phyloP scores from a whole-genome alignment of 306 rosid genomes.

The Glycyrrhiza uralensis region DNA sequence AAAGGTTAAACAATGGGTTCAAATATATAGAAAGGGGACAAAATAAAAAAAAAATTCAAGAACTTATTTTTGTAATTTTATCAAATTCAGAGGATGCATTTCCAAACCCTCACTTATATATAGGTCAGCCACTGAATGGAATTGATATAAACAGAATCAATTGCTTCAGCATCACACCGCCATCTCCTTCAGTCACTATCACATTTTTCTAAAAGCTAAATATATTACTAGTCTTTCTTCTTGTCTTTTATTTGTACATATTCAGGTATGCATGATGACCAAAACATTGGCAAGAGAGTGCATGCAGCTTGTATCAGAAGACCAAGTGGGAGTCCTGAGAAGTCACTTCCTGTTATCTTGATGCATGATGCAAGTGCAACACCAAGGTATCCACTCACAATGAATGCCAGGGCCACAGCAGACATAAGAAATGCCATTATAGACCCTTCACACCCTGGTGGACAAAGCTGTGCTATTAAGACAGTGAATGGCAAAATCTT shows the following conservation, averaged over 20 bases:
- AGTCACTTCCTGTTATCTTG: conserved; percentile 61
- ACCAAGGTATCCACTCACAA: conserved; percentile 85
- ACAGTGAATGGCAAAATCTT: conserved; percentile 85
- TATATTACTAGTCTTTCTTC: conserved; percentile 26
- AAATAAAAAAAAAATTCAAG: no score
- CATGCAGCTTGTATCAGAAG: conserved; percentile 65
- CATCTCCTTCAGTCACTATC: not conserved
- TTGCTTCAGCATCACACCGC: not conserved
- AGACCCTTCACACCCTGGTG: conserved; percentile 91
- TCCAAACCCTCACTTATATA: no score
- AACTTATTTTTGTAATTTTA: no score
- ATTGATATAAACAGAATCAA: conserved; percentile 6
- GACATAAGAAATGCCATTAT: conserved; percentile 91
- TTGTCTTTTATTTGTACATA: conserved; percentile 39
- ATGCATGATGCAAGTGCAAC: conserved; percentile 67
- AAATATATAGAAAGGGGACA: no score
- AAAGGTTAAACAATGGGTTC: no score
- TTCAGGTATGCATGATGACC: conserved; percentile 79
- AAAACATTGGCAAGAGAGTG: conserved; percentile 65
- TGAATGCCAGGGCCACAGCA: conserved; percentile 64
- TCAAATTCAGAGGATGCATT: no score
- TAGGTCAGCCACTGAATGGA: not conserved
- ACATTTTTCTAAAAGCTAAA: not conserved
- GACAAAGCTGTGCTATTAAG: conserved; percentile 70
- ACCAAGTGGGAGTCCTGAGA: conserved; percentile 71